Conservation (phyloP, 2,329 filamentous ascomycete genomes). For the Sporothrix inflata region DNA sequence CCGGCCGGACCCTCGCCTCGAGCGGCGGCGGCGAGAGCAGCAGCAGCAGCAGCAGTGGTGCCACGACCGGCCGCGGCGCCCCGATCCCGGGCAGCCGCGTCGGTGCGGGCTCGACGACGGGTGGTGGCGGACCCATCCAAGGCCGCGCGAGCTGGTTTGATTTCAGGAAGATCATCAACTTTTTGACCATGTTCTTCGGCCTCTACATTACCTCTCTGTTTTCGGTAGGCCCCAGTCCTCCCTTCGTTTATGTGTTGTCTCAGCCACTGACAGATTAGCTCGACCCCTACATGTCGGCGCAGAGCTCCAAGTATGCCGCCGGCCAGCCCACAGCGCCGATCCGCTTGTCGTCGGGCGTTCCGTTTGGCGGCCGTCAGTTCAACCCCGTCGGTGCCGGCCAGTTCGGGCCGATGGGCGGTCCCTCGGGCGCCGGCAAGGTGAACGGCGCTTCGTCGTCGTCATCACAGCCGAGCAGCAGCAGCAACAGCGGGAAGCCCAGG, state of each 20-base stretch:
- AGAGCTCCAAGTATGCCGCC: slow-evolving; percentile 62
- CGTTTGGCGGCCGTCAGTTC: slow-evolving; percentile 27
- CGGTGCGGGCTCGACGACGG: slow-evolving; percentile 29
- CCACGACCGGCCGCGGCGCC: too few species aligned
- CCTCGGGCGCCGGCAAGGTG: not conserved
- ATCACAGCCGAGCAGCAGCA: slow-evolving; percentile 26
- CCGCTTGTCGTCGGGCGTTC: slow-evolving; percentile 1
- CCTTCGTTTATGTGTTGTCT: not conserved
- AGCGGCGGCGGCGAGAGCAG: slow-evolving; percentile 33
- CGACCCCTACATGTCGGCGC: slow-evolving; percentile 64
- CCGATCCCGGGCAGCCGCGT: slow-evolving; percentile 31
- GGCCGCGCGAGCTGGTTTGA: slow-evolving; percentile 39
- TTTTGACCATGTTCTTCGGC: slow-evolving; percentile 59
- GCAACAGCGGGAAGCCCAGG: slow-evolving; percentile 39
- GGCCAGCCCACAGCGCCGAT: slow-evolving; percentile 42
- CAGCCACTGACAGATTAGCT: slow-evolving; percentile 46
- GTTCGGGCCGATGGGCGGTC: not conserved
- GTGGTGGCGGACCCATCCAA: slow-evolving; percentile 21
- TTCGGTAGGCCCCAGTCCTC: slow-evolving; percentile 48
- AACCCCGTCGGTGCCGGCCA: not conserved
- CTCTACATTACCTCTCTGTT: slow-evolving; percentile 66
- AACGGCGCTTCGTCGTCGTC: not conserved
- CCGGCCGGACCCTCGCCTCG: slow-evolving; percentile 62
- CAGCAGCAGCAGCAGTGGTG: too few species aligned
- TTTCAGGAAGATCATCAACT: slow-evolving; percentile 52